These are phyloP conservation scores for Podosphaera fusca DNA, from an alignment of 2,329 filamentous ascomycete genomes.

Conservation along the genomic window DNA sequence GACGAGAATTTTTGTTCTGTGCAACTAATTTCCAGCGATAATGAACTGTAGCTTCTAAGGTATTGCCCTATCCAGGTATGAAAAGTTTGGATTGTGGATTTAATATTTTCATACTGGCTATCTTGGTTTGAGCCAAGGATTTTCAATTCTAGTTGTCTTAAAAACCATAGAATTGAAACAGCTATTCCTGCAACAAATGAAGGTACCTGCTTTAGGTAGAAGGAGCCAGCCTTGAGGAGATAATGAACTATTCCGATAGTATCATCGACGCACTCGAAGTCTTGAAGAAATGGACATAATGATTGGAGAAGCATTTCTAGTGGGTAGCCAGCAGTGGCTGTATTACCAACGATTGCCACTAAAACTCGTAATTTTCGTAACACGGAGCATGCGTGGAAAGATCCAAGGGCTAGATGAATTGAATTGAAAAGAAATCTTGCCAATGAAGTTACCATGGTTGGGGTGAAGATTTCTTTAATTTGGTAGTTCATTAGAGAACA, in stretches of 20 bases:
- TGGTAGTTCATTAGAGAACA: conserved; percentile 49
- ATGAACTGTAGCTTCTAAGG: conserved; percentile 36
- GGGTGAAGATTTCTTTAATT: conserved; percentile 45
- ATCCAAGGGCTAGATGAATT: conserved; percentile 62
- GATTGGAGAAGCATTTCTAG: conserved; percentile 77
- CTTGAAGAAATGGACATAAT: conserved; percentile 53
- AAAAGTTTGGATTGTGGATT: conserved; percentile 53
- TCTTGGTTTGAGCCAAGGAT: conserved; percentile 69
- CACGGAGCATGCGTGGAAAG: conserved; percentile 67
- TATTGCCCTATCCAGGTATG: conserved; percentile 56
- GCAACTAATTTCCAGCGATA: conserved; percentile 12
- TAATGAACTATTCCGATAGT: conserved; percentile 71
- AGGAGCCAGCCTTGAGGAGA: conserved; percentile 43
- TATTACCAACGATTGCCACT: conserved; percentile 50
- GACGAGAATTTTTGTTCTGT: conserved; percentile 34
- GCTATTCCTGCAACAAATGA: conserved; percentile 64
- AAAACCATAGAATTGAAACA: conserved; percentile 54
- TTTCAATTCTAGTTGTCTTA: conserved; percentile 46
- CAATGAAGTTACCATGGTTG: conserved; percentile 49
- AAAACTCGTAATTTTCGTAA: conserved; percentile 69
- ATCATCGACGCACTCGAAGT: conserved; percentile 77
- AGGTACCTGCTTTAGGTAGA: conserved; percentile 39
- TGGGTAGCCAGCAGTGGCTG: conserved; percentile 57
- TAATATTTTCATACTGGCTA: conserved; percentile 54
- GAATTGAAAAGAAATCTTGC: conserved; percentile 58